A percentile compares a stretch with the other conserved stretches of the same genome.
Evolutionary conservation across 2,329 filamentous ascomycete species (phyloP).

Genomic region (Rhinocladiella similis): DNA sequence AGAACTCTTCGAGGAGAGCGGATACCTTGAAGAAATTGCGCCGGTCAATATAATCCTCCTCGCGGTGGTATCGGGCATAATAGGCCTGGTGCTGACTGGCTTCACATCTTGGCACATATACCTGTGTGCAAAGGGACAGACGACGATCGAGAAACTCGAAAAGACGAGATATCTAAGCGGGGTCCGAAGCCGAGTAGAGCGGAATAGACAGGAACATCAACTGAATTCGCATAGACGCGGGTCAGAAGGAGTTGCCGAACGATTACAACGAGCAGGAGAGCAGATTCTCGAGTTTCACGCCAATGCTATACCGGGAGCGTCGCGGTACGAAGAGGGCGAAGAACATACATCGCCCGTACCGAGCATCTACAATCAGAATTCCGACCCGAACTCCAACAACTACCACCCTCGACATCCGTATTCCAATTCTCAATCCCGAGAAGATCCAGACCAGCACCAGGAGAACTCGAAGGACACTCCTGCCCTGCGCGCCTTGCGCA

Average conservation of each 20-base stretch:
- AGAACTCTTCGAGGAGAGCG: slow-evolving; percentile 71
- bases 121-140: slow-evolving; percentile 75
- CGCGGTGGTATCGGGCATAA: slow-evolving; percentile 83
- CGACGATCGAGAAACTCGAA: slow-evolving; percentile 94
- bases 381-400: not conserved
- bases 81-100: slow-evolving; percentile 81
- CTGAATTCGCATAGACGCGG: slow-evolving; percentile 43
- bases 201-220: slow-evolving; percentile 59
- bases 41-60: slow-evolving; percentile 91
- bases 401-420: slow-evolving; percentile 7
- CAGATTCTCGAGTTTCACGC: slow-evolving; percentile 80
- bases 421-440: not conserved
- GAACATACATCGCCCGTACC: slow-evolving; percentile 44
- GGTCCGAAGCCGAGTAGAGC: slow-evolving; percentile 68
- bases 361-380: slow-evolving; percentile 14
- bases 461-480: slow-evolving; percentile 22
- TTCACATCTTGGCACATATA: slow-evolving; percentile 93
- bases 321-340: slow-evolving; percentile 79
- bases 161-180: slow-evolving; percentile 92
- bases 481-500: slow-evolving; percentile 51
- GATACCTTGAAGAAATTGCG: slow-evolving; percentile 73
- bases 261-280: slow-evolving; percentile 64
- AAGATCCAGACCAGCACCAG: slow-evolving; percentile 5
- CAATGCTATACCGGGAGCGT: slow-evolving; percentile 77
- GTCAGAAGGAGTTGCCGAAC: slow-evolving; percentile 30